Evolutionary conservation across 352 stramenopile genomes (phyloP).

Genomic region (Phytophthora hybrid): DNA sequence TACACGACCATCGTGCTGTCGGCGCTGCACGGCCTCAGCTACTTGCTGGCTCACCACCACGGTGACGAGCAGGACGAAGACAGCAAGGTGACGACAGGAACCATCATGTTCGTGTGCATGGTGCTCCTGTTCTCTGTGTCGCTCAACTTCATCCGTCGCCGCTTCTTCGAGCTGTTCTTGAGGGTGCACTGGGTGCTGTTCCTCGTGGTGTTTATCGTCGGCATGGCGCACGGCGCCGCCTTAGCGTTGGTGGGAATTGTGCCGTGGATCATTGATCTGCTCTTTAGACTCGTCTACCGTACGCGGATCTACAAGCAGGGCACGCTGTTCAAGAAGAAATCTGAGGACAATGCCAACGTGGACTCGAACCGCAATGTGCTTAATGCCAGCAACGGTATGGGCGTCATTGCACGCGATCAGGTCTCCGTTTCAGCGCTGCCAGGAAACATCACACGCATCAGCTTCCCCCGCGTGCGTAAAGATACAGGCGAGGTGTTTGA

Average conservation of each 20-base stretch:
- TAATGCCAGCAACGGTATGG: conserved; percentile 15
- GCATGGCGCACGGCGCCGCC: conserved; percentile 41
- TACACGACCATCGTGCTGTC: conserved; percentile 40
- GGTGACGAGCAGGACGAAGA: conserved; percentile 20
- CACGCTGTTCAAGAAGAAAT: conserved; percentile 20
- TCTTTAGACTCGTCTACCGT: conserved; percentile 39
- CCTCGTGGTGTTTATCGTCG: conserved; percentile 40
- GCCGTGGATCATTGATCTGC: conserved; percentile 42
- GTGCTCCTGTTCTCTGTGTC: conserved; percentile 37
- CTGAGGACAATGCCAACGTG: background rate
- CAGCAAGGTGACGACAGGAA: conserved; percentile 17
- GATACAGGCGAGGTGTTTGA: conserved; percentile 41
- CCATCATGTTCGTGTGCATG: conserved; percentile 38
- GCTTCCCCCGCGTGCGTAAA: conserved; percentile 39
- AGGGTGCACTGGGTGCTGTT: conserved; percentile 54
- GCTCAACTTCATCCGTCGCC: conserved; percentile 43
- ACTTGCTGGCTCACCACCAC: conserved; percentile 34
- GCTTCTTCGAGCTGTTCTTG: conserved; percentile 60
- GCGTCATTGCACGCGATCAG: conserved; percentile 28
- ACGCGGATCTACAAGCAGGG: conserved; percentile 27
- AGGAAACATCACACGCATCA: conserved; percentile 39
- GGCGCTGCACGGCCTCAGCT: conserved; percentile 47
- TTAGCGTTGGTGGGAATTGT: conserved; percentile 43
- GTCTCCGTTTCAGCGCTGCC: conserved; percentile 20
- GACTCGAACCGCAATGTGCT: conserved; percentile 15